Evolutionary conservation across 352 stramenopile species (phyloP), one percentile per base, ranked within the genome.

Genomic region (Pythium diclinum): DNA sequence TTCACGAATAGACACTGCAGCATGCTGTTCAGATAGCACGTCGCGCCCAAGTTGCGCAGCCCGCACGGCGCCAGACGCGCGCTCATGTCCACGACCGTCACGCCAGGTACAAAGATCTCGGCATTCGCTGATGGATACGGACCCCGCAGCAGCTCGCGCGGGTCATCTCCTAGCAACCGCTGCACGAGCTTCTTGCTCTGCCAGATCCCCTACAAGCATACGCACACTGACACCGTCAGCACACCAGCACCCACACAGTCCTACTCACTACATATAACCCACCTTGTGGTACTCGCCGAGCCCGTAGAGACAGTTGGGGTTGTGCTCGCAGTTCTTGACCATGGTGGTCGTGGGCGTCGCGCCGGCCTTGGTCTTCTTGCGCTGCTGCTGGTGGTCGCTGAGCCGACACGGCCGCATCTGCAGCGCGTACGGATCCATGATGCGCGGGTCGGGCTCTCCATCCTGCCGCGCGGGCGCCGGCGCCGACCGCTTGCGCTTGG

Each of bases 21-120:
- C 83, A 96, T 91, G 56, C 85, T 94, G 72, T 93, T 94, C 33
- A 96, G 59, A 65, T 96, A 96, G 63, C 87, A 96, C 25, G 87
- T 96, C n/a, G 87, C 87, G 0, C 87, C 87, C 1, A 96, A 68
- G 70, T 96, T 96, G 25, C 85, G 79, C 71, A 96, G 76, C 23
- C 87, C 85, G 17, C 75, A 88, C 3, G 88, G 88, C 52, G 56
- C 49, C 32, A 51, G 51, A 9, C 28, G 60, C 16, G 44, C 48
- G 51, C 30, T 63, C 30, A 10, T 59, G 53, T 47, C 62, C 61
- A 11, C 48, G 25, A 19, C 40, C 53, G 49, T 49, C 48, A 58
- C 6, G 63, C 16, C 46, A n/a, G 14, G 44, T 13, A 36, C 30
- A 54, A 36, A 54, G 11, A 32, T 36, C 9, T 55, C 10, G 0